Percentiles rank a stretch among this genome's conserved stretches.
These are phyloP conservation scores for Spathaspora passalidarum DNA, from an alignment of 805 yeast genomes.

Conservation along the genomic window DNA sequence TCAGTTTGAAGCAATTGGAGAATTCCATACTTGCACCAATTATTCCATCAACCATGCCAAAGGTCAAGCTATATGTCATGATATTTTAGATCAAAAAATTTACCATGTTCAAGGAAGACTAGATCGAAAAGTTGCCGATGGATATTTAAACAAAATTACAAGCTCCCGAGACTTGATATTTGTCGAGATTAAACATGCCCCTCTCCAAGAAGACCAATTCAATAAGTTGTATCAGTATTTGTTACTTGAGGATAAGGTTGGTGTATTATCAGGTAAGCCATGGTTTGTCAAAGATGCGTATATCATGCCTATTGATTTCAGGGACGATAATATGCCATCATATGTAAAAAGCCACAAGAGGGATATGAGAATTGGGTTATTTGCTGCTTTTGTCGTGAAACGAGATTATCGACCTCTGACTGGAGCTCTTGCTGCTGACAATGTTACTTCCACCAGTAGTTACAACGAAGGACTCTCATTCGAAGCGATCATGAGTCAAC, in stretches of 20 bases:
- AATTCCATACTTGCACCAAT: slow-evolving; percentile 33
- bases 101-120: slow-evolving; percentile 64
- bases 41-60: slow-evolving; percentile 14
- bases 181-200: slow-evolving; percentile 36
- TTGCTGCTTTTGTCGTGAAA: slow-evolving; percentile 35
- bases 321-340: slow-evolving; percentile 18
- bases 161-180: slow-evolving; percentile 52
- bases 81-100: slow-evolving; percentile 23
- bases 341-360: slow-evolving; percentile 15
- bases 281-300: slow-evolving; percentile 62
- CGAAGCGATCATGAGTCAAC: slow-evolving; percentile 14
- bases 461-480: background rate
- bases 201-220: slow-evolving; percentile 19
- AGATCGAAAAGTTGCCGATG: slow-evolving; percentile 50
- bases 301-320: slow-evolving; percentile 42
- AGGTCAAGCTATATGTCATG: slow-evolving; percentile 18
- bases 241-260: slow-evolving; percentile 46
- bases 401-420: slow-evolving; percentile 28
- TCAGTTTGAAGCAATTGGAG: slow-evolving; percentile 35
- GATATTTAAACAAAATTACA: slow-evolving; percentile 49
- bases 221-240: slow-evolving; percentile 43
- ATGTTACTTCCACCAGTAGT: background rate
- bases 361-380: slow-evolving; percentile 22
- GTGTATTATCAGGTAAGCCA: slow-evolving; percentile 54
- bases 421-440: background rate